phyloP scores from a whole-genome alignment of 1,284 basidiomycete species.

The Ustilago loliicola region DNA sequence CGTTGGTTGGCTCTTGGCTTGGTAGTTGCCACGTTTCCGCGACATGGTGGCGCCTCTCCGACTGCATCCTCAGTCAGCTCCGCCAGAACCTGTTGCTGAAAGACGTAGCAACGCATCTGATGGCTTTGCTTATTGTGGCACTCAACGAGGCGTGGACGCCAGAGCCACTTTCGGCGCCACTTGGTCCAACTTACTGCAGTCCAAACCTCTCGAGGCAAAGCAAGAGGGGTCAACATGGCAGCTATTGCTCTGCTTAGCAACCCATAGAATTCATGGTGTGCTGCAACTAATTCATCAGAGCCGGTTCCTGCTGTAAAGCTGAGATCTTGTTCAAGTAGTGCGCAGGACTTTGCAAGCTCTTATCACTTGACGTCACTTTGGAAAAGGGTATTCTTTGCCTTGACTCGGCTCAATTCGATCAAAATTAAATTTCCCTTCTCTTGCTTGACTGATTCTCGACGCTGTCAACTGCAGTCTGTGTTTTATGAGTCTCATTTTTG shows the following conservation, averaged over 20 bases:
- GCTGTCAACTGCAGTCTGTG: not conserved
- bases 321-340: no score
- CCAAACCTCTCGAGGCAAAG: not conserved
- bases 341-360: no score
- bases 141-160: not conserved
- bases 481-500: not conserved
- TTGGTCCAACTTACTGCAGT: not conserved
- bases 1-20: not conserved
- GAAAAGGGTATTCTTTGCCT: not conserved
- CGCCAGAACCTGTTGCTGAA: not conserved
- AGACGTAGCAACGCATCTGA: no score
- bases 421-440: not conserved
- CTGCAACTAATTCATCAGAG: no score
- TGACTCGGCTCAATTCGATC: not conserved
- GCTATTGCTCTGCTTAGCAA: no score
- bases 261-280: no score
- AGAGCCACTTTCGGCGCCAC: not conserved
- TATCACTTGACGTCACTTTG: not conserved
- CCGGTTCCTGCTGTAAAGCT: no score
- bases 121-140: constrained; percentile 1
- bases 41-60: not conserved
- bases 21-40: not conserved
- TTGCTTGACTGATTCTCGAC: no score
- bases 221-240: not conserved
- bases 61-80: constrained; percentile 3